These are phyloP conservation scores for Waltergamsia citrina DNA, from an alignment of 2,329 filamentous ascomycete species.

Conservation along the genomic window DNA sequence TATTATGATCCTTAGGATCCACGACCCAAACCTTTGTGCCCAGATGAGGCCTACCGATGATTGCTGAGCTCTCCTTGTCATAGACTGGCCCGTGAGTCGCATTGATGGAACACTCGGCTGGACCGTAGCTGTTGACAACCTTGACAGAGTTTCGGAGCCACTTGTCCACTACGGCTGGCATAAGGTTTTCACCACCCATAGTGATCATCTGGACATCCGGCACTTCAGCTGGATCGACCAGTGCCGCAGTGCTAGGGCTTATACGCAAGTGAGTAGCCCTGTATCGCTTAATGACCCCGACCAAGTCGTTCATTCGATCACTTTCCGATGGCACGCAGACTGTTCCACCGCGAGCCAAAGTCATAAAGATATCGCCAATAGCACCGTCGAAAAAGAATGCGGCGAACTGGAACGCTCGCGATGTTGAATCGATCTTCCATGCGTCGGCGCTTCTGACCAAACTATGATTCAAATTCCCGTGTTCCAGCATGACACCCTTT, in stretches of 20 bases:
- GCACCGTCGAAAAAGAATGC: constrained; percentile 44
- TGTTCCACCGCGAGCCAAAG: constrained; percentile 36
- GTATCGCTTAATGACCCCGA: background rate
- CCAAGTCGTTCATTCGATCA: constrained; percentile 38
- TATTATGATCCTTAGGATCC: constrained; percentile 9
- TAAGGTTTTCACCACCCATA: constrained; percentile 10
- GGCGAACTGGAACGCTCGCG: constrained; percentile 4
- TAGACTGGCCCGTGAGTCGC: no score
- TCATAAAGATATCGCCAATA: constrained; percentile 43
- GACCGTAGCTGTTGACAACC: constrained; percentile 28
- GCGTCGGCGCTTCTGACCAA: background rate
- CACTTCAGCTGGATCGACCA: constrained; percentile 5
- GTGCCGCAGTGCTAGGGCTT: constrained; percentile 3
- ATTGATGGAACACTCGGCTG: constrained; percentile 22
- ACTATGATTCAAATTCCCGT: background rate
- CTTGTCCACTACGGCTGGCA: background rate
- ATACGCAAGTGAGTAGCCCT: background rate
- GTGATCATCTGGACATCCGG: constrained; percentile 7
- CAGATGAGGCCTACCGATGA: background rate
- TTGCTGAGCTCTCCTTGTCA: constrained; percentile 5
- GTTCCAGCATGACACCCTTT: constrained; percentile 5
- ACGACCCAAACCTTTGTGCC: constrained; percentile 11
- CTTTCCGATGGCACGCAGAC: constrained; percentile 47
- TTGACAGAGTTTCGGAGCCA: constrained; percentile 18
- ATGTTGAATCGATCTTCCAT: background rate